phyloP scores from a whole-genome alignment of 257 asterid genomes.

The Fraxinus pennsylvanica region DNA sequence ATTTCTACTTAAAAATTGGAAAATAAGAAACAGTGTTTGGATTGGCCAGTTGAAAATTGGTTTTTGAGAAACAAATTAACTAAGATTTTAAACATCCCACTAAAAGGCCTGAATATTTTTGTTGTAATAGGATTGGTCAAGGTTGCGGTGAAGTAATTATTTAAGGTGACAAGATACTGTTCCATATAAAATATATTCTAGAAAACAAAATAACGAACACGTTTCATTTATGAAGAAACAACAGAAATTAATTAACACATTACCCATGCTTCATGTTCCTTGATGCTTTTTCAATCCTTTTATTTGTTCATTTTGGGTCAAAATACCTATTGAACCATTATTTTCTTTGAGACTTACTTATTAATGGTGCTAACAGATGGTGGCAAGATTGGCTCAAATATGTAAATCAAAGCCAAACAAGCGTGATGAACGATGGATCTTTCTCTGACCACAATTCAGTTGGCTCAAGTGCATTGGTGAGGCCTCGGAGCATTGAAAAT shows the following conservation, averaged over 20 bases:
- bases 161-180: not conserved
- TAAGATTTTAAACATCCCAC: not conserved
- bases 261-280: not conserved
- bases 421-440: constrained; percentile 55
- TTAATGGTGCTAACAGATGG: constrained; percentile 64
- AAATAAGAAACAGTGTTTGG: not conserved
- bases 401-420: constrained; percentile 68
- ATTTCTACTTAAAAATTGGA: not conserved
- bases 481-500: constrained; percentile 79
- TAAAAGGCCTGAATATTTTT: not conserved
- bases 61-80: not conserved
- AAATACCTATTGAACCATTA: constrained; percentile 7
- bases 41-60: not conserved
- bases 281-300: not conserved
- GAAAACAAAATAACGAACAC: not conserved
- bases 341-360: constrained; percentile 21
- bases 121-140: not conserved
- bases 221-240: not conserved
- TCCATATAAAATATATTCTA: not conserved
- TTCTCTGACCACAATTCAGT: constrained; percentile 57
- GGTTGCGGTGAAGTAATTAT: not conserved
- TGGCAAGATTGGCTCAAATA: constrained; percentile 99
- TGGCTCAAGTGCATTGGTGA: constrained; percentile 51
- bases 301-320: constrained; percentile 19
- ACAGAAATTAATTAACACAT: not conserved